Evolutionary conservation across 2,329 filamentous ascomycete genomes (phyloP), one percentile per base, ranked within the genome.

Genomic region (Phaeophleospora eucalypticola): DNA sequence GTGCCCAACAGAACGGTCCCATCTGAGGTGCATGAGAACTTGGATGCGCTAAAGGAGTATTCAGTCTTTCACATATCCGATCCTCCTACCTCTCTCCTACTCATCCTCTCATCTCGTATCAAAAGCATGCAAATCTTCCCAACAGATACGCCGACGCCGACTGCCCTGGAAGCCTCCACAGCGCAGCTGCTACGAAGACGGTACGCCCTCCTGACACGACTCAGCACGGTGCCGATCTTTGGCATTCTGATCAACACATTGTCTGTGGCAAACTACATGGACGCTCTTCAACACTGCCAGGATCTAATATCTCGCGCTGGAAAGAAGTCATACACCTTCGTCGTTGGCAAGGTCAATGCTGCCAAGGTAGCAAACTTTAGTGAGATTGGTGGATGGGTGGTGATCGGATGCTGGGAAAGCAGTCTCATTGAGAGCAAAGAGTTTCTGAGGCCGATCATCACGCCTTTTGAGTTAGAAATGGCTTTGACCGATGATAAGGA

Each of bases 331-430:
- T 98, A 98, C 67, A 88, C 91, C 1, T 88, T 98, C 39, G 93
- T 98, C 2, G 93, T 98, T 0, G 93, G 93, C 49, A 97, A 97
- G 67, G 76, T 98, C 19, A 98, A 97, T 63, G 84, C 90, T 0
- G 91, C 90, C 32, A 98, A 98, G 67, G 77, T 98, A 17, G 93
- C 93, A 40, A 98, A 98, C 68, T 98, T 98, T 70, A 82, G 86
- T 48, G 93, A 98, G 67, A 81, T 98, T 4, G 91, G 89, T 36
- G 91, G 89, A 14, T 98, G 93, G 93, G 89, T 97, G 0, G 89
- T 97, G 0, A 87, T 98, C 8, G 91, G 93, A 2, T 98, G 93
- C 69, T 98, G 93, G 93, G 93, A 98, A 71, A 95, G 90, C 66
- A 89, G 87, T 49, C 72, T 97, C 41, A 81, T 98, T 3, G 91